Percentiles rank a stretch among this genome's conserved stretches.
These are phyloP conservation scores for Globisporangium splendens DNA, from an alignment of 352 stramenopile species.

Conservation along the genomic window DNA sequence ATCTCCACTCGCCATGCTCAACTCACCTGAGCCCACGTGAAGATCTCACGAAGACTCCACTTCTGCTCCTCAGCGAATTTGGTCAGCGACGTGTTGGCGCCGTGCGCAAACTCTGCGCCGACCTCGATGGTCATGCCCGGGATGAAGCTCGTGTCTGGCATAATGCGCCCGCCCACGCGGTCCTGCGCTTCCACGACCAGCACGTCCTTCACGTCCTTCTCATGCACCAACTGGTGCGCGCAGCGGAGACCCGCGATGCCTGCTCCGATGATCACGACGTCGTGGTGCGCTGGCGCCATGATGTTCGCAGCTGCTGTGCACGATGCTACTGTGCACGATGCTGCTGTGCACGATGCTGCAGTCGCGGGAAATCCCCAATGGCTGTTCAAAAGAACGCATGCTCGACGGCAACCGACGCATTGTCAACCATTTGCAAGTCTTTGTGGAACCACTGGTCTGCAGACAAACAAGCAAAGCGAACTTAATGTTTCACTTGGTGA, in stretches of 20 bases:
- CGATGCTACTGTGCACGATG: background rate
- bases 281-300: constrained; percentile 28
- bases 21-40: constrained; percentile 83
- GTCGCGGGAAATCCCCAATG: background rate
- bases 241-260: constrained; percentile 66
- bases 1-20: constrained; percentile 4
- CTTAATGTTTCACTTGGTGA: no score
- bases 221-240: constrained; percentile 53
- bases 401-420: no score
- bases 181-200: constrained; percentile 71
- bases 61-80: constrained; percentile 55
- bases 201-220: constrained; percentile 55
- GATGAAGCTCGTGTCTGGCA: constrained; percentile 59
- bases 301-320: background rate
- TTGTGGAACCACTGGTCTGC: no score
- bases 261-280: constrained; percentile 72
- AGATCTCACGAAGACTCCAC: constrained; percentile 76
- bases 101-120: constrained; percentile 72
- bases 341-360: background rate
- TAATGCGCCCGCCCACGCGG: constrained; percentile 63
- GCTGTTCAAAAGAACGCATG: no score
- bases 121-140: constrained; percentile 71
- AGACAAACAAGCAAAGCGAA: no score
- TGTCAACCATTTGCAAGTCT: no score
- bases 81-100: constrained; percentile 75